Evolutionary conservation across 176 grass and related monocot species (phyloP).

Genomic region (Aegilops speltoides): DNA sequence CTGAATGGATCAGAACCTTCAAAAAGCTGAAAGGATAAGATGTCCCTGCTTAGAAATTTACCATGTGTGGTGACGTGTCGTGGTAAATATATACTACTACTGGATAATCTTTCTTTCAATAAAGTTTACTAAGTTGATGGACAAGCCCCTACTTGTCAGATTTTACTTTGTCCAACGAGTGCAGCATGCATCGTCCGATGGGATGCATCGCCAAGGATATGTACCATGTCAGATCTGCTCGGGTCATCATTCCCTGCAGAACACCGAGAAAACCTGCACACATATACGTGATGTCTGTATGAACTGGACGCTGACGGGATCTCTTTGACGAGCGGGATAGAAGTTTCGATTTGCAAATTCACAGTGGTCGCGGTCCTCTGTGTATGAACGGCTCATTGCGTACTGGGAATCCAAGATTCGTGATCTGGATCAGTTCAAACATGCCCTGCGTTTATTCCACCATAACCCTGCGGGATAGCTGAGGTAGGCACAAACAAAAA

Average conservation of each 20-base stretch:
- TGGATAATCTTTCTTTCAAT: neutral
- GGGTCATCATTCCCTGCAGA: too few species aligned
- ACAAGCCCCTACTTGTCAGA: neutral
- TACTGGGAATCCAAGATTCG: neutral
- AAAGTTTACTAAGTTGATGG: neutral
- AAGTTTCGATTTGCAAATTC: neutral
- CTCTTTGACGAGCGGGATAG: neutral
- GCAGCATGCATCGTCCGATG: neutral
- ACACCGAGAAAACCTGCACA: neutral
- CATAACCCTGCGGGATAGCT: neutral
- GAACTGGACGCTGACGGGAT: neutral
- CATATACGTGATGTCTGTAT: neutral
- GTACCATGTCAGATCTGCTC: too few species aligned
- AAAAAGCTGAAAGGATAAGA: neutral
- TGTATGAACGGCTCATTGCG: neutral
- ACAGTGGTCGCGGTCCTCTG: neutral
- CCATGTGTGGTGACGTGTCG: neutral
- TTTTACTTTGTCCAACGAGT: neutral
- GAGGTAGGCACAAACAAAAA: too few species aligned
- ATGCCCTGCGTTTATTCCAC: neutral
- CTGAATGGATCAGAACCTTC: too few species aligned
- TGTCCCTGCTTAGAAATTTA: constrained; percentile 2
- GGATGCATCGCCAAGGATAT: too few species aligned
- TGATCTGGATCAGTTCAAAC: constrained; percentile 11
- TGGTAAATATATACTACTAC: neutral